phyloP scores from a whole-genome alignment of 2,329 filamentous ascomycete species.

The Botrytis porri region DNA sequence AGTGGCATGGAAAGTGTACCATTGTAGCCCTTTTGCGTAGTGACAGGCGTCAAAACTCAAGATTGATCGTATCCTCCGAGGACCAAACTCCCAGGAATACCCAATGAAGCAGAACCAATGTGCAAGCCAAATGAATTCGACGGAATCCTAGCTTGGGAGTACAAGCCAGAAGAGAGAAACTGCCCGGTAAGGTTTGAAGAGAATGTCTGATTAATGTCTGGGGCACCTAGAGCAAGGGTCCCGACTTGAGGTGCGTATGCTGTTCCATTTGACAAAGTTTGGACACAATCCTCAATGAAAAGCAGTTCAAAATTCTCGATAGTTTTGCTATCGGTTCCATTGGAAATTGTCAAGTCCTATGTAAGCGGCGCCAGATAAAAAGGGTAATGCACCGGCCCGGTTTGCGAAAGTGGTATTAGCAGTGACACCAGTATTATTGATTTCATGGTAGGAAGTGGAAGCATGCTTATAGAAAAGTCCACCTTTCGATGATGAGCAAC shows the following conservation, averaged over 20 bases:
- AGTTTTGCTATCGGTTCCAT: not conserved
- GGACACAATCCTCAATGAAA: not conserved
- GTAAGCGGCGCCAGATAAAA: not conserved
- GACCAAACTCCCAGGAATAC: slow-evolving; percentile 25
- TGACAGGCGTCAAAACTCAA: slow-evolving; percentile 23
- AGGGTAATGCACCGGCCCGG: slow-evolving; percentile 1
- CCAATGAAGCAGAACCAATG: slow-evolving; percentile 25
- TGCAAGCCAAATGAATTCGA: slow-evolving; percentile 33
- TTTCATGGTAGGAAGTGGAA: not conserved
- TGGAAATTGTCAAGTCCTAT: slow-evolving; percentile 1
- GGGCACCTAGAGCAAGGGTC: not conserved
- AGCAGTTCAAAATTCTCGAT: slow-evolving; percentile 7
- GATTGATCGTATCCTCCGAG: slow-evolving; percentile 30
- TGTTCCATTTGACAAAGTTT: not conserved
- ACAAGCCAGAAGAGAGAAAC: not conserved
- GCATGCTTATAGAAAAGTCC: not conserved
- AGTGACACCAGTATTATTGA: not conserved
- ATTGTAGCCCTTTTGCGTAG: slow-evolving; percentile 19
- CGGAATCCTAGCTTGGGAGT: slow-evolving; percentile 6
- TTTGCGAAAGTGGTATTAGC: not conserved
- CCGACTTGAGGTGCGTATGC: not conserved
- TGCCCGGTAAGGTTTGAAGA: slow-evolving; percentile 9
- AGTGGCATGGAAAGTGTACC: slow-evolving; percentile 6
- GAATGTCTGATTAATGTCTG: not conserved
- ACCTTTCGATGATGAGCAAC: not conserved